Evolutionary conservation across 2,329 filamentous ascomycete species (phyloP).

Genomic region (Huntiella abstrusa): DNA sequence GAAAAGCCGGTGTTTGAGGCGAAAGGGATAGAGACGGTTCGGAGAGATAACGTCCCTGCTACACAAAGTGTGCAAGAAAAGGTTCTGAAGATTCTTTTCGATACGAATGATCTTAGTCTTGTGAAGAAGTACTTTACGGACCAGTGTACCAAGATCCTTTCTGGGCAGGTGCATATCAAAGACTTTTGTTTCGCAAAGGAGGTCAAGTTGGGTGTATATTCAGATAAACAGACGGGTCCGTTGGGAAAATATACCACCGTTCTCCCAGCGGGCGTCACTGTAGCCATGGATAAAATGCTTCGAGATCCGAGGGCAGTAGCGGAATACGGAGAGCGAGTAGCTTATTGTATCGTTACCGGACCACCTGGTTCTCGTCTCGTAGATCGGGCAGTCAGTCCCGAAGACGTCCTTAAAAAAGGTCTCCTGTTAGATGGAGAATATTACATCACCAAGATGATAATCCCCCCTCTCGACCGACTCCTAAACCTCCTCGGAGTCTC

Average conservation of each 20-base stretch:
- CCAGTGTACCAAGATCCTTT: conserved; percentile 86
- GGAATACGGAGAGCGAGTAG: conserved; percentile 86
- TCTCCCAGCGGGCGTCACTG: conserved; percentile 70
- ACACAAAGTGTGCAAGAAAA: conserved; percentile 96
- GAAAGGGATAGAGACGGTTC: conserved; percentile 94
- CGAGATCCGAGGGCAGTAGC: conserved; percentile 73
- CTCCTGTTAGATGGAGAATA: conserved; percentile 82
- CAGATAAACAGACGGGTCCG: not conserved
- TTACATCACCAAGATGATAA: conserved; percentile 90
- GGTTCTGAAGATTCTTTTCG: conserved; percentile 71
- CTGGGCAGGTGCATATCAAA: conserved; percentile 68
- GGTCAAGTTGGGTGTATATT: conserved; percentile 73
- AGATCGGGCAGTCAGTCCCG: conserved; percentile 78
- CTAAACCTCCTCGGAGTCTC: conserved; percentile 93
- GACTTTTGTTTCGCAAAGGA: conserved; percentile 94
- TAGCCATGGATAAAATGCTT: conserved; percentile 73
- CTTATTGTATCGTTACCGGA: conserved; percentile 82
- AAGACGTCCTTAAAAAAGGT: conserved; percentile 60
- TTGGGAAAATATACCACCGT: conserved; percentile 18
- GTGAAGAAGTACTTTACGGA: conserved; percentile 80
- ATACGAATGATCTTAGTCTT: conserved; percentile 70
- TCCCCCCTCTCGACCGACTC: conserved; percentile 85
- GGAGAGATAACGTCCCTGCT: conserved; percentile 82
- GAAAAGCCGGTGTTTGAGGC: conserved; percentile 78
- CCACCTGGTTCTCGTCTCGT: conserved; percentile 70